Evolutionary conservation across 179 eudicot species (phyloP), one percentile per base, ranked within the genome.

Genomic region (Spinacia oleracea): DNA sequence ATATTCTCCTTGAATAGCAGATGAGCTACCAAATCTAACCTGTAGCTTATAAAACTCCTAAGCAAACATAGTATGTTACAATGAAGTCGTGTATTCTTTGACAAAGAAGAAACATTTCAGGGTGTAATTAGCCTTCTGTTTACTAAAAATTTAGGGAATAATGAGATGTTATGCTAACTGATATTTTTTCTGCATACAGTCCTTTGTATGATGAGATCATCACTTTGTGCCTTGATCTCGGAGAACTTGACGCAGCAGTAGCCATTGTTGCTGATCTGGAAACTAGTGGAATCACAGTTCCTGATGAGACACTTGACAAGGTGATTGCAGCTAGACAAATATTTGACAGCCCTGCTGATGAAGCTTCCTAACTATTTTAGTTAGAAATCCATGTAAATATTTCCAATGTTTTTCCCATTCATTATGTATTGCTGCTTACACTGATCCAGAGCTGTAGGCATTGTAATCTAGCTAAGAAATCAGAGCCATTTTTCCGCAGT

Each of bases 191-290:
- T 56, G 59, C 70, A 16, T 84, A 85, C 96, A 96, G 99, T 83
- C 97, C 98, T 32, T 73, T 96, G 80, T 96, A 96, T 71, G 98
- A 96, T 78, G 98, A 96, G 84, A 81, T 93, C 63, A 88, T 96
- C 86, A 89, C 89, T 25, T 64, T 93, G 55, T 93, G 98, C 80
- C 91, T 96, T 38, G 93, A 90, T 82, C 90, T 91, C 32, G 98
- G 97, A 79, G 99, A 96, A 80, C 93, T 91, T 35, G 99, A 96
- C 81, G 98, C 99, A 31, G 94, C 94, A 38, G 81, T 96, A 80
- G 97, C 96, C 51, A 87, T 96, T 67, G 99, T 96, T 77, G 93
- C 99, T 27, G 98, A 93, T 77, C 75, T 96, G 78, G 99, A 96
- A 87, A 90, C 89, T 0, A 88, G 87, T 77, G 97, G 99, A 68